Percentiles rank a stretch among this genome's conserved stretches.
Conservation (phyloP, 1,284 basidiomycete genomes). For the Cutaneotrichosporon sp. region DNA sequence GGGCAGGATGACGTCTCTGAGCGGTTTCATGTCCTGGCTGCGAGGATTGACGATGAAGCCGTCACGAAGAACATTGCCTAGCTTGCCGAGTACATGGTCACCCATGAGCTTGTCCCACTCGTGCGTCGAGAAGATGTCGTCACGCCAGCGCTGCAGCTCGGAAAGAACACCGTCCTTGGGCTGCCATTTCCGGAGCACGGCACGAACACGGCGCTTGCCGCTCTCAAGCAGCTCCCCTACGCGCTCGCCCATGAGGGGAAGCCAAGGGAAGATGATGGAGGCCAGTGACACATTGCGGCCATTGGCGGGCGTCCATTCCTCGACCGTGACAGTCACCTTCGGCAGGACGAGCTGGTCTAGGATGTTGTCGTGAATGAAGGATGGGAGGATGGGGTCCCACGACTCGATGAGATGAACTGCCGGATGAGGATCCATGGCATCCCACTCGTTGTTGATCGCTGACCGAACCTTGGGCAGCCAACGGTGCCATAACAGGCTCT, state of each 20-base stretch:
- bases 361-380: constrained; percentile 90
- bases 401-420: constrained; percentile 81
- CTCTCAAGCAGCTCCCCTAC: constrained; percentile 78
- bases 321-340: constrained; percentile 80
- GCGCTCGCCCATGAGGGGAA: constrained; percentile 77
- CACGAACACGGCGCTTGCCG: constrained; percentile 78
- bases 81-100: constrained; percentile 85
- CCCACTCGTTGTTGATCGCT: constrained; percentile 90
- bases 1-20: constrained; percentile 67
- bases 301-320: constrained; percentile 63
- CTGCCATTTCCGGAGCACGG: constrained; percentile 73
- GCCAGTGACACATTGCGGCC: constrained; percentile 60
- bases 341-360: constrained; percentile 93
- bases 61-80: constrained; percentile 73
- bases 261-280: constrained; percentile 90
- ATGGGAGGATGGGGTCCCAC: constrained; percentile 83
- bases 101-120: constrained; percentile 93
- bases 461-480: constrained; percentile 95
- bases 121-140: constrained; percentile 69
- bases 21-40: constrained; percentile 78
- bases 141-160: constrained; percentile 71
- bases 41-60: constrained; percentile 86
- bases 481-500: constrained; percentile 86
- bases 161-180: constrained; percentile 70
- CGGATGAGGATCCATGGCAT: constrained; percentile 67